Evolutionary conservation across 768 basidiomycete genomes (phyloP).

Genomic region (Kwoniella heveanensis): DNA sequence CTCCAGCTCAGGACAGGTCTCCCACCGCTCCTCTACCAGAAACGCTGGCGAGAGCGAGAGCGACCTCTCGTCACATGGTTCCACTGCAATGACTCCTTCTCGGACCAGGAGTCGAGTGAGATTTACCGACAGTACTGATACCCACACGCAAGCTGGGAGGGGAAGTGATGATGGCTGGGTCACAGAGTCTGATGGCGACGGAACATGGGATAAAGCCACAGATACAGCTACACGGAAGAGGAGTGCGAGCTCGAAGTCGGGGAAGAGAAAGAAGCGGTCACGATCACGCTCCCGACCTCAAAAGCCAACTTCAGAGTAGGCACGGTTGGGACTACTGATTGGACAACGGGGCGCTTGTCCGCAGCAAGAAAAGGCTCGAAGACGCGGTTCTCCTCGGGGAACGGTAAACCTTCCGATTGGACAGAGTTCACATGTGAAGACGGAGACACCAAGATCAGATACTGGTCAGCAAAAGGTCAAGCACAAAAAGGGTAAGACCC

Average conservation of each 20-base stretch:
- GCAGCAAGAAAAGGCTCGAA: background rate
- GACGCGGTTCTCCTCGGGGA: background rate
- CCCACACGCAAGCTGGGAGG: too few relatives aligned
- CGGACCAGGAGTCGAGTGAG: background rate
- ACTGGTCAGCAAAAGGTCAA: background rate
- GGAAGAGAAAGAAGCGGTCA: too few relatives aligned
- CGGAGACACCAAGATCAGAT: background rate
- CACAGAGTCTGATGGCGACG: too few relatives aligned
- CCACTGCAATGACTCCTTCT: background rate
- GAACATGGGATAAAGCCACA: background rate
- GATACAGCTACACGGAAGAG: background rate
- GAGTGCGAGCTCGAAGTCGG: too few relatives aligned
- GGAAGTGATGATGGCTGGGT: background rate
- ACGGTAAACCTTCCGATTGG: background rate
- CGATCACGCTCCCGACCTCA: too few relatives aligned
- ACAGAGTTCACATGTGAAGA: background rate
- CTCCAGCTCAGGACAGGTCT: too few relatives aligned
- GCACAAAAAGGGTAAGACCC: background rate
- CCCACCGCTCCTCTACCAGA: too few relatives aligned
- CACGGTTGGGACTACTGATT: background rate
- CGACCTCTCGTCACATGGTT: too few relatives aligned
- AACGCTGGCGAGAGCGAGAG: too few relatives aligned
- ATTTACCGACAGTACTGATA: background rate
- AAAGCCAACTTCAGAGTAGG: too few relatives aligned
- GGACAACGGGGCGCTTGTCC: background rate